Evolutionary conservation across 805 yeast species (phyloP), one percentile per base, ranked within the genome.

Genomic region (Candida chilensis): DNA sequence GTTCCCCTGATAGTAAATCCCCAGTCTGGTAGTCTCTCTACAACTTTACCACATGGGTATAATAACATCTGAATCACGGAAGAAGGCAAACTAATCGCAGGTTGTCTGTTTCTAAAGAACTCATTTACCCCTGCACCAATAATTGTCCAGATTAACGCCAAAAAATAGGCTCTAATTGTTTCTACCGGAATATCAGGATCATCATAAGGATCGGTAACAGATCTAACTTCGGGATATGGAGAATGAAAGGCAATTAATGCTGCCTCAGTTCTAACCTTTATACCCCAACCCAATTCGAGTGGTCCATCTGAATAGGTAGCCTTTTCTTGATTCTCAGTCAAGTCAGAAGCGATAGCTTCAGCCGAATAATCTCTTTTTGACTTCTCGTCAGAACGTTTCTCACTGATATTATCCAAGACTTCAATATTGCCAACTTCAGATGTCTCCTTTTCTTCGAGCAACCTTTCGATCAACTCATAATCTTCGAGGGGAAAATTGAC

Each of bases 171-270:
- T 29, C 82, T 57, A 32, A 71, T 38, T 5, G 81, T 74, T 35
- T 71, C 75, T 22, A 59, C 64, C 0, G 74, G 71, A 21, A 64
- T 37, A 2, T 39, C 28, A 1, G 67, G 66, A 35, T 76, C 78
- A 39, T 76, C 82, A 30, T 41, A 54, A 9, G 76, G 68, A 12
- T 73, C 76, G n/a, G 74, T 74, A 13, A 78, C 68, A 7, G 83
- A 75, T 22, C 84, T 52, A 10, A 78, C 78, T 41, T 78, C 84
- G 1, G 82, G 78, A 37, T 74, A 75, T 4, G 81, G 80, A 5
- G 78, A 68, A 44, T 61, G 64, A 38, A 39, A 49, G 27, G 34
- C 30, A n/a, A n/a, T n/a, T n/a, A n/a, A n/a, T n/a, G n/a, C n/a
- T n/a, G n/a, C n/a, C n/a, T n/a, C n/a, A n/a, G n/a, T n/a, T n/a